A percentile compares a stretch with the other conserved stretches of the same genome.
These are phyloP conservation scores for Ceratocystis variospora DNA, from an alignment of 2,329 filamentous ascomycete species.

Conservation along the genomic window DNA sequence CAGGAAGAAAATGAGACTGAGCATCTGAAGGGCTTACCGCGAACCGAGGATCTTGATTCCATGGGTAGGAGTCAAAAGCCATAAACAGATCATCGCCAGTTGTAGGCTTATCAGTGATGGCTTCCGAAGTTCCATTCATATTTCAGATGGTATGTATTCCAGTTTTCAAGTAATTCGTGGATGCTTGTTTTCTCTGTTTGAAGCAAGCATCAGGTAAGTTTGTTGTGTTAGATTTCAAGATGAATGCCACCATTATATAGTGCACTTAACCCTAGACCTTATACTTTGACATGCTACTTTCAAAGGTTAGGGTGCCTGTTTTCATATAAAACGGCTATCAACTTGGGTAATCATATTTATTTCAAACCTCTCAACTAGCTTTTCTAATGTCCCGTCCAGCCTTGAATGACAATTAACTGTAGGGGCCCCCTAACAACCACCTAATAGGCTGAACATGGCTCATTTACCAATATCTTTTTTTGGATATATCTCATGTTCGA, in stretches of 20 bases:
- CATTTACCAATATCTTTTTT: background rate
- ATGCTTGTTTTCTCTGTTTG: background rate
- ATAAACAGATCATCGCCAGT: conserved; percentile 37
- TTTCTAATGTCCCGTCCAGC: background rate
- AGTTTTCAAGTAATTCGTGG: background rate
- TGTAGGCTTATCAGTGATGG: conserved; percentile 15
- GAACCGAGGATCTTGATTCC: conserved; percentile 54
- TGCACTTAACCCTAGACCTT: background rate
- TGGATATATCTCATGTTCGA: background rate
- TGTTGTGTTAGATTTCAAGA: background rate
- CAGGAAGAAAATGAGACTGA: background rate
- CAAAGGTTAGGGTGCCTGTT: background rate
- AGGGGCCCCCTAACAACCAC: background rate
- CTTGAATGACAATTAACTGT: background rate
- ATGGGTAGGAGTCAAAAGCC: conserved; percentile 52
- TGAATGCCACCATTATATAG: background rate
- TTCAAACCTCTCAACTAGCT: background rate
- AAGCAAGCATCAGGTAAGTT: background rate
- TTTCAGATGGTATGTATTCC: background rate
- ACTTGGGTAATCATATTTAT: background rate
- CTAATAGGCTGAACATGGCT: background rate
- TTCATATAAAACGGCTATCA: background rate
- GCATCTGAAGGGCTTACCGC: conserved; percentile 34
- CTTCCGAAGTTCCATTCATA: background rate
- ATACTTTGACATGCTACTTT: too few species aligned